These are phyloP conservation scores for Grigorovia transvaalensis DNA, from an alignment of 805 yeast genomes.

Conservation along the genomic window DNA sequence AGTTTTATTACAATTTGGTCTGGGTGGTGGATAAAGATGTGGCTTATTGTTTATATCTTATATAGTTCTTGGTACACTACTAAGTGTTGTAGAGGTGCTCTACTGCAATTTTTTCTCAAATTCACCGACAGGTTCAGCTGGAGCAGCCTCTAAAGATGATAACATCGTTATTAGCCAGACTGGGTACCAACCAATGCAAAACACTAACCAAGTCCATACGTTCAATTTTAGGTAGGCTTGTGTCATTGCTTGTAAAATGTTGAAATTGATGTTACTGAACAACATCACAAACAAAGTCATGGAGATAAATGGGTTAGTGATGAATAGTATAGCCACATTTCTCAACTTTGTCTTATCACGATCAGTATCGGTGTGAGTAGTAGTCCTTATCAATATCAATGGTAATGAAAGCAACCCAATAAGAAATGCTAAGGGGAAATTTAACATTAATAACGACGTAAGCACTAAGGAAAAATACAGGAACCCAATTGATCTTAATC, in stretches of 20 bases:
- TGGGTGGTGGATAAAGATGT: no score
- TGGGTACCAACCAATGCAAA: slow-evolving; percentile 73
- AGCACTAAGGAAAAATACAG: slow-evolving; percentile 58
- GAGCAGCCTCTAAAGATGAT: slow-evolving; percentile 11
- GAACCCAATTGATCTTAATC: slow-evolving; percentile 38
- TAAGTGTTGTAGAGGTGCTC: not conserved
- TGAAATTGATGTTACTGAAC: slow-evolving; percentile 25
- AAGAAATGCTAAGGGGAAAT: slow-evolving; percentile 69
- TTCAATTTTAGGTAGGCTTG: slow-evolving; percentile 59
- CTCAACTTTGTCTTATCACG: slow-evolving; percentile 6
- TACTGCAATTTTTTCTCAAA: not conserved
- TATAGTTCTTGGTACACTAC: no score
- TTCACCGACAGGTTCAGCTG: not conserved
- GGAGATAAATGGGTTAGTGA: slow-evolving; percentile 45
- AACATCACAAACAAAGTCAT: slow-evolving; percentile 25
- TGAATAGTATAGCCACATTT: slow-evolving; percentile 30
- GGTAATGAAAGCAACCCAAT: slow-evolving; percentile 71
- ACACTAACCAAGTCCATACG: slow-evolving; percentile 77
- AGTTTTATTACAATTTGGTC: no score
- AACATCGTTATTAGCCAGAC: slow-evolving; percentile 48
- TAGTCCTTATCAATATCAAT: slow-evolving; percentile 42
- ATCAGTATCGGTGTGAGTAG: slow-evolving; percentile 2
- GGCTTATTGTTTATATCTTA: no score
- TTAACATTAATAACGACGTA: slow-evolving; percentile 65
- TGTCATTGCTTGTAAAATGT: slow-evolving; percentile 37